Evolutionary conservation across 495 filamentous ascomycete genomes (phyloP).

Genomic region (Pseudomonodictys pantanalensis): DNA sequence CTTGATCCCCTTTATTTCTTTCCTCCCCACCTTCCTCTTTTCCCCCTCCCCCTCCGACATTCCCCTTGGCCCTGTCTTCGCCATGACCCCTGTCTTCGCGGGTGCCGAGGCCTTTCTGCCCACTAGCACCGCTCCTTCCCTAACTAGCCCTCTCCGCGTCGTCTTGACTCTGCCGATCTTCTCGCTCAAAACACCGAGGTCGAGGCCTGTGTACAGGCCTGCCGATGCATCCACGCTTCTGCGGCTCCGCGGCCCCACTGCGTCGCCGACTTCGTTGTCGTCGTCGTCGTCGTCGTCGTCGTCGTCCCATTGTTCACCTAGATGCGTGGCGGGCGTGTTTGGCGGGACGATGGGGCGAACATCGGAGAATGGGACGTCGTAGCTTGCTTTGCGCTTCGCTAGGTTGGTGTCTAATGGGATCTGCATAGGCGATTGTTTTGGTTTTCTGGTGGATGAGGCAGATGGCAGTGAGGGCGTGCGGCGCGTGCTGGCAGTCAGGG

Average conservation of each 20-base stretch:
- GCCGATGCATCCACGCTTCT: too few species aligned
- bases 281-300: neutral
- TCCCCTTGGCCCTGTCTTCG: neutral
- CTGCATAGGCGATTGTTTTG: neutral
- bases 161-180: constrained; percentile 19
- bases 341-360: constrained; percentile 11
- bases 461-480: neutral
- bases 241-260: neutral
- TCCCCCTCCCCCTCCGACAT: neutral
- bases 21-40: neutral
- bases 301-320: neutral
- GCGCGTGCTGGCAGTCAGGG: neutral
- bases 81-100: neutral
- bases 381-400: neutral
- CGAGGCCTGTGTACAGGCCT: neutral
- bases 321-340: constrained; percentile 7
- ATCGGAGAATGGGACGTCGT: constrained; percentile 11
- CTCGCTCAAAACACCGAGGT: constrained; percentile 3
- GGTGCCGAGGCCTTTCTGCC: neutral
- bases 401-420: neutral
- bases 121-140: neutral
- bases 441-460: neutral
- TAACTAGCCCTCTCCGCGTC: constrained; percentile 1
- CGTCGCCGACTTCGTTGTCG: neutral
- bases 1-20: neutral